Conservation (phyloP, 139 green algal species). For the Micractinium sp. region DNA sequence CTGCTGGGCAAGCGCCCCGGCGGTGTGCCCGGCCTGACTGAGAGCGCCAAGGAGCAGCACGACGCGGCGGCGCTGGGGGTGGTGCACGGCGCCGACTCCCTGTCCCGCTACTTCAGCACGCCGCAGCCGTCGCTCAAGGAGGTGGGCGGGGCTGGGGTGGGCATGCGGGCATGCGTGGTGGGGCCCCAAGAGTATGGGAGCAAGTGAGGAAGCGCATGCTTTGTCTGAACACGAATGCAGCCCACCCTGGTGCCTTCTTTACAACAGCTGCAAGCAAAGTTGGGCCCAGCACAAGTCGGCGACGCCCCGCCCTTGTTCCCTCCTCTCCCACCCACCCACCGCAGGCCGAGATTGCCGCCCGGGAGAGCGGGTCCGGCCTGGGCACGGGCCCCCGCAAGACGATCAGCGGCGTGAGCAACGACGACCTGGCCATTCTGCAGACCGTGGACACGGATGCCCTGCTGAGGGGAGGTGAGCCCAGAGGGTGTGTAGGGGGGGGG, state of each 20-base stretch:
- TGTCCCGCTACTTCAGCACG: constrained; percentile 39
- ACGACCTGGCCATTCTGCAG: constrained; percentile 48
- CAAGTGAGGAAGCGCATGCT: no score
- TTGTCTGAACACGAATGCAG: no score
- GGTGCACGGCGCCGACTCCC: constrained; percentile 15
- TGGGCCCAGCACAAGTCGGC: no score
- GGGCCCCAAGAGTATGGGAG: no score
- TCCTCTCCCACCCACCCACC: not conserved
- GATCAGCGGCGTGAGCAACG: constrained; percentile 39
- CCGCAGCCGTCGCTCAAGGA: constrained; percentile 6
- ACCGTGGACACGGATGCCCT: constrained; percentile 28
- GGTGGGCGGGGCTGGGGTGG: not conserved
- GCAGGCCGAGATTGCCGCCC: not conserved
- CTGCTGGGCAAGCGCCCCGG: constrained; percentile 36
- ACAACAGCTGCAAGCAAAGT: no score
- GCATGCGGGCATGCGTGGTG: no score
- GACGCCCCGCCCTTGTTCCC: no score
- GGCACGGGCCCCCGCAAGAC: constrained; percentile 14
- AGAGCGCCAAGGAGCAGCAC: constrained; percentile 20
- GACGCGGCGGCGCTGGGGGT: constrained; percentile 10
- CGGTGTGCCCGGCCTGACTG: not conserved
- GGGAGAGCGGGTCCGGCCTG: not conserved
- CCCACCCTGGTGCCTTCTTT: no score
- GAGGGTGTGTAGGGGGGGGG: no score
- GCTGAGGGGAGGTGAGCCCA: not conserved